Evolutionary conservation across 2,329 filamentous ascomycete genomes (phyloP).

Genomic region (Pseudodiploospora longispora): DNA sequence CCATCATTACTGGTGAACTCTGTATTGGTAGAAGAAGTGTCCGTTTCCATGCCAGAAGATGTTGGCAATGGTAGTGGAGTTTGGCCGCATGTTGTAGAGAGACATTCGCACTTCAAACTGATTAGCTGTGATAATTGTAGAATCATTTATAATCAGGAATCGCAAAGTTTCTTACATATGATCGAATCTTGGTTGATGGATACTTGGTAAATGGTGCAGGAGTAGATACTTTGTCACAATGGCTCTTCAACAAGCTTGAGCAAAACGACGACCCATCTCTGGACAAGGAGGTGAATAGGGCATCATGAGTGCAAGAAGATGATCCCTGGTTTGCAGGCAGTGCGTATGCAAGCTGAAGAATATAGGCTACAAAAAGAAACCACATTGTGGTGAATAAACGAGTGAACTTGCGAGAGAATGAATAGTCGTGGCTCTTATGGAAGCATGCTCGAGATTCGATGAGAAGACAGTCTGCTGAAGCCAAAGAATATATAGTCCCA

Average conservation of each 20-base stretch:
- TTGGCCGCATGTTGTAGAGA: conserved; percentile 16
- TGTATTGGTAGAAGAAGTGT: too few relatives aligned
- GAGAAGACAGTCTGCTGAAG: neutral
- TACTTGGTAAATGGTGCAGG: conserved; percentile 21
- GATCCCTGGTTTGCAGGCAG: conserved; percentile 6
- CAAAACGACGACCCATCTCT: conserved; percentile 20
- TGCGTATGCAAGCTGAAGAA: conserved; percentile 2
- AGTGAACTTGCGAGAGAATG: neutral
- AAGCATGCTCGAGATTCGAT: neutral
- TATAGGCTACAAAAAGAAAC: neutral
- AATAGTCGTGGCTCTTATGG: neutral
- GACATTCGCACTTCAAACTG: conserved; percentile 18
- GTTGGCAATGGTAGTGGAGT: conserved; percentile 7
- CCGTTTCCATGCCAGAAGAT: too few relatives aligned
- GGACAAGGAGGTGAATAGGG: conserved; percentile 22
- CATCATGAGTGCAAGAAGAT: conserved; percentile 18
- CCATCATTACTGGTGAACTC: too few relatives aligned
- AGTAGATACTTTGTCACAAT: conserved; percentile 13
- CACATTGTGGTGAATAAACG: conserved; percentile 4
- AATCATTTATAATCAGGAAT: accelerated
- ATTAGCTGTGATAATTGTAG: neutral
- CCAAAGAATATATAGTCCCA: neutral
- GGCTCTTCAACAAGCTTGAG: conserved; percentile 18
- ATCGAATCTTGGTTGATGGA: conserved; percentile 20
- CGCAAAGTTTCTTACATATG: conserved; percentile 18